Base-by-base conservation (phyloP, 345 rosid species). In the Aegle marmelos region DNA sequence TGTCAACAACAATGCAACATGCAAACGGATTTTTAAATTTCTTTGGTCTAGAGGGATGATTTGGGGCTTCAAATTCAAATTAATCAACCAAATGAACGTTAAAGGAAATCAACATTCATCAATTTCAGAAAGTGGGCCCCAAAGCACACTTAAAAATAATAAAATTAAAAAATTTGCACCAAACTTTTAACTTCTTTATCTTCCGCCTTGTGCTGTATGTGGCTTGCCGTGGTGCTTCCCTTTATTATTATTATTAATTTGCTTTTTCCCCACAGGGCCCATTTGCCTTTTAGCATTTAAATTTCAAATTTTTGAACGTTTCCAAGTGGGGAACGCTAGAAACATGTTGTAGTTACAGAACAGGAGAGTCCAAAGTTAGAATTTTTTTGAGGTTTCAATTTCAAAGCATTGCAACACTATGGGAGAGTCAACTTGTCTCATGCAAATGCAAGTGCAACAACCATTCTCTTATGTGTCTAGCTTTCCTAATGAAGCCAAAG, bases 361-460 rank as follows among this genome's bases (percentile, higher is more conserved):
- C 36, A 24, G 70, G 50, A 83, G 74, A 57, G 73, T 50, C 71
- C 27, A 63, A 41, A 60, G 45, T 76, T 62, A 61, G 77, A 72
- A 71, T 65, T 68, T 62, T 17, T 79, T 69, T 72, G 78, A 41
- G 81, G 79, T 63, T 83, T 77, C 73, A 62, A 54, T 63, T 83
- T 80, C 73, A 62, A 54, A 30, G 34, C 64, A 68, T 17, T 33
- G 48, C 72, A 28, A 56, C 64, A 41, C 25, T 69, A 93, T 95
- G 99, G 99, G 92, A 59, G 99, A 95, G 69, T 84, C 95, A 58
- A 79, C 92, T 78, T 91, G 95, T 86, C 92, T 95, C 83, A 79
- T 86, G 95, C 94, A 93, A 76, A 5, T 17, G 57, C 57, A 53
- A 53, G 57, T 16, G 57, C 57, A 53, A 53, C 57, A 53, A 53